Base-by-base conservation (phyloP, 805 yeast genomes). In the Saccharomyces paradoxus region DNA sequence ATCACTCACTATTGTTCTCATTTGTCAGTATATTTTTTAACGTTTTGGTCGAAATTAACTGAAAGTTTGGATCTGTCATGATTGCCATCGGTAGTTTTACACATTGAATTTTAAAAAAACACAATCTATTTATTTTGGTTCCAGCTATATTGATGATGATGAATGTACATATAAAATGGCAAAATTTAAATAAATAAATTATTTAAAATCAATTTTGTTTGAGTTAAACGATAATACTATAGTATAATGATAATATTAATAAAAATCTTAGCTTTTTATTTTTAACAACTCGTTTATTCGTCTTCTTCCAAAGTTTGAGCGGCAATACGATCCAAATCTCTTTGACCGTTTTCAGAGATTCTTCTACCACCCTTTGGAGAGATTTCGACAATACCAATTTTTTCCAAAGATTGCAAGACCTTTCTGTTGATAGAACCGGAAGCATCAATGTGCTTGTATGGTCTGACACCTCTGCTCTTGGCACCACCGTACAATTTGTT, bases 251-350 rank as follows among this genome's bases (percentile, higher is more conserved):
- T 50, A 44, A 48, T 49, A 56, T 53, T 53, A 53, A 58, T 58
- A 55, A 50, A 57, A 59, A 50, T 48, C 28, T 28, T 53, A 48
- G 51, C 27, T 51, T 47, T 46, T 50, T 49, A 22, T 50, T 31
- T 51, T 48, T 17, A 52, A 41, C 51, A 37, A 44, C 52, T 53
- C 52, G 64, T 60, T 66, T 68, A 69, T 74, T 87, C 95, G 73
- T 87, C 94, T 75, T 83, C 84, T 81, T 90, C 96, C 78, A 88
- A 84, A 77, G 96, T 89, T 82, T 90, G 96, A 77, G 96, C 96
- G 75, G 98, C 98, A 78, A 92, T 92, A 86, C 99, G 97, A 83
- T 94, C 99, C 82, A 94, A 87, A 83, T 94, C 99, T 89, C 99
- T 91, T 83, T 92, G 98, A 77, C 99, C 99, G 81, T 90, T 88